Base-by-base conservation (phyloP, 192 early-diverging fungal genomes). In the Coemansia sp. region DNA sequence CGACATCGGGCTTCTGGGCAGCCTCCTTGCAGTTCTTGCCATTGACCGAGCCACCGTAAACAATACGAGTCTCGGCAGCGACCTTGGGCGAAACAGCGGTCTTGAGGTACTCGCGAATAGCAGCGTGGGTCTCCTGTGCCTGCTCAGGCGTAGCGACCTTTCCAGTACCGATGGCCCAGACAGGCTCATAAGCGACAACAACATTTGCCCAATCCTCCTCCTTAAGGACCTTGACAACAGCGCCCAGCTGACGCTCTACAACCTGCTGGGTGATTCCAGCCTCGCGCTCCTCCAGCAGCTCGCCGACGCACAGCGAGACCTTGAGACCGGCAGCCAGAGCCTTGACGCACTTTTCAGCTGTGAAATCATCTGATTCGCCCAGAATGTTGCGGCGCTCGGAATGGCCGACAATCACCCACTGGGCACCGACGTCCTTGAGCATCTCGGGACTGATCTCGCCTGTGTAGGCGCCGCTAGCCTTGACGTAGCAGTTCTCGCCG, bases 101-200 rank as follows among this genome's bases (percentile, higher is more conserved):
- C 58, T 80, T 83, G 69, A 99, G 88, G 91, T 95, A 98, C 58
- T 85, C 71, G 72, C 97, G 91, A 79, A 99, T 95, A 60, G 83
- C 86, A 17, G 74, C 84, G 85, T 99, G 98, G 53, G 93, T 92
- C 73, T 99, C 97, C 88, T 99, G 96, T 51, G 98, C 98, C 87
- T 98, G 94, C 43, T 91, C 85, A 58, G 93, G 94, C 20, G 93
- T 90, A 51, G 98, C 96, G 11, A 99, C 96, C 90, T 95, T 95
- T 68, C 98, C 98, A 18, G 98, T 99, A 59, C 98, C 97, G 73
- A 99, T 98, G 38, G 98, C 98, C 98, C 98, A 99, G 63, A 99
- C 98, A 61, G 98, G 98, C 87, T 99, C 98, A 83, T 99, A 99
- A 70, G 98, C 98, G 85, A 99, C 87, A 14, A 98, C 97, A 68